These are phyloP conservation scores for Butyriboletus loyo DNA, from an alignment of 768 basidiomycete genomes.

Conservation along the genomic window DNA sequence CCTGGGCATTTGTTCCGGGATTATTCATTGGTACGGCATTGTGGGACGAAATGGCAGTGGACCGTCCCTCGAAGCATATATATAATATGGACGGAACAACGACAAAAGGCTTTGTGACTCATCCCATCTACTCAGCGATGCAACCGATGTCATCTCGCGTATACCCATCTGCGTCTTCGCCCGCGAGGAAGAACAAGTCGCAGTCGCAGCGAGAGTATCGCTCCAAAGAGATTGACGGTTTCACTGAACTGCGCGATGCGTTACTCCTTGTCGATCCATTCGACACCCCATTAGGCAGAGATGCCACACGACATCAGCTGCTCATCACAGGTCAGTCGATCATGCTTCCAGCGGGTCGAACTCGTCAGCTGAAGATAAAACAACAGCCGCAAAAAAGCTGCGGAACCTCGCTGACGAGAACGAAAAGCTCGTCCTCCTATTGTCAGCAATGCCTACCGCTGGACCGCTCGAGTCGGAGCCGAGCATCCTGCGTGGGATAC, in stretches of 20 bases:
- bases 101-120: constrained; percentile 6
- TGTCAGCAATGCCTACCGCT: constrained; percentile 14
- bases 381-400: constrained; percentile 51
- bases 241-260: constrained; percentile 28
- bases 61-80: constrained; percentile 5
- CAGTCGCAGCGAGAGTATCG: constrained; percentile 31
- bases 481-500: neutral
- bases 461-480: neutral
- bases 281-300: constrained; percentile 22
- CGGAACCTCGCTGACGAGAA: constrained; percentile 25
- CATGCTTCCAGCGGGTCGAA: neutral
- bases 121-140: constrained; percentile 11
- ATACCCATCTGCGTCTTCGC: neutral
- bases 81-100: constrained; percentile 16
- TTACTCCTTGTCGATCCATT: constrained; percentile 25
- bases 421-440: constrained; percentile 11
- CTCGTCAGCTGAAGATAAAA: constrained; percentile 1
- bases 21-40: no score
- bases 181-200: constrained; percentile 20
- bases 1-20: no score
- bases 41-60: constrained; percentile 1
- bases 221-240: constrained; percentile 30
- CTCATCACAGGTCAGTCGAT: constrained; percentile 21
- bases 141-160: constrained; percentile 10
- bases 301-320: constrained; percentile 30